Evolutionary conservation across 1,139 yeast genomes (phyloP).

Genomic region (Nakaseomyces delphensis): DNA sequence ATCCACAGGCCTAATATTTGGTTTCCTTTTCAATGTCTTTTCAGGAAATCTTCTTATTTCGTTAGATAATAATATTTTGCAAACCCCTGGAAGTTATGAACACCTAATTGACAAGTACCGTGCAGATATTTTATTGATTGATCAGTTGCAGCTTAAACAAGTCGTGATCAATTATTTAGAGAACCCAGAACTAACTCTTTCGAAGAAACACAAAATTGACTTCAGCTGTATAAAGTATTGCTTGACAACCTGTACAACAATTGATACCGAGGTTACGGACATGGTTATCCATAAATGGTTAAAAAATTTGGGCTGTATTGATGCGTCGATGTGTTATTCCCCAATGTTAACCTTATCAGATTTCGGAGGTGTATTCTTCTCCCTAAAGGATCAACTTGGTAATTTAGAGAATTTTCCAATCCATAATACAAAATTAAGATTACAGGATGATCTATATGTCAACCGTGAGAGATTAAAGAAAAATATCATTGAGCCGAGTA

Average conservation of each 20-base stretch:
- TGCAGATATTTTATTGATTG: conserved; percentile 71
- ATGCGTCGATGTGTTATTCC: conserved; percentile 69
- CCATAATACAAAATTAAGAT: conserved; percentile 22
- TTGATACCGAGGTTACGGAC: conserved; percentile 90
- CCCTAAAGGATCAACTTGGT: conserved; percentile 83
- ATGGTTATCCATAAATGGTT: conserved; percentile 87
- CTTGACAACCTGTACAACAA: conserved; percentile 79
- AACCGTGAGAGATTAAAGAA: conserved; percentile 76
- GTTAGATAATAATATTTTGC: conserved; percentile 69
- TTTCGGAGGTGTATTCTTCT: conserved; percentile 92
- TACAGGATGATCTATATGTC: conserved; percentile 51
- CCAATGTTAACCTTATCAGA: conserved; percentile 87
- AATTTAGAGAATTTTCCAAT: conserved; percentile 27
- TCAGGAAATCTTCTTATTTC: conserved; percentile 77
- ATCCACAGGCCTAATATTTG: conserved; percentile 79
- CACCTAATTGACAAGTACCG: conserved; percentile 61
- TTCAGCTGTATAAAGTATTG: conserved; percentile 82
- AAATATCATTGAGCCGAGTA: conserved; percentile 52
- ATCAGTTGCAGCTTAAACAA: conserved; percentile 82
- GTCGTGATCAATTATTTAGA: conserved; percentile 91
- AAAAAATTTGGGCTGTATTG: conserved; percentile 77
- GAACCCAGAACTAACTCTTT: conserved; percentile 77
- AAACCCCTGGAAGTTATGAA: conserved; percentile 82
- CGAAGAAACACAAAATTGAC: conserved; percentile 71
- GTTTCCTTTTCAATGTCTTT: conserved; percentile 71